Base-by-base conservation (phyloP, 768 basidiomycete species). In the Albatrellus ellisii region DNA sequence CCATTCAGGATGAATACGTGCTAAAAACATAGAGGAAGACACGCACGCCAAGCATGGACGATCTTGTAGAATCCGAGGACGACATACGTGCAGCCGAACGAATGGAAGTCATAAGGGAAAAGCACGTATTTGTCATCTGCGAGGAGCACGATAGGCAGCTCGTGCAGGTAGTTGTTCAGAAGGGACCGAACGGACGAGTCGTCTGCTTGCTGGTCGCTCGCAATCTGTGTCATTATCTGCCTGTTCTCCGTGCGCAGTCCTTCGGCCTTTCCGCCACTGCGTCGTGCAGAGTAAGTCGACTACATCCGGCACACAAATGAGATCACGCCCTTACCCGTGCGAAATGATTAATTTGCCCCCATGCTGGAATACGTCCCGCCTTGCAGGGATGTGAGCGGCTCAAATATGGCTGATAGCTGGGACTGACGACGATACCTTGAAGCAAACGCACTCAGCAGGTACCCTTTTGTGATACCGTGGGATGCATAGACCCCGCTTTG, bases 401-500 rank as follows among this genome's bases (percentile, higher is more conserved):
- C 39, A 48, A 29, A 41, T 35, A 25, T 42, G 40, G n/a, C 20
- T 25, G 11, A 42, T 26, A 17, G 15, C 14, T n/a, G 1, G 35
- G 21, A 26, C 18, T 5, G 40, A 8, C 24, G 40, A 28, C 57
- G 64, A 43, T 44, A 84, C 86, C 62, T 68, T 10, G 86, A 68
- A 4, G 80, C 67, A 56, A 75, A 81, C 10, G 68, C 82, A 18
- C 83, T 73, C 20, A 90, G 62, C 26, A 90, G 68, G 54, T 89
- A 90, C 2, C 87, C 86, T 54, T 73, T 78, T 14, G 71, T 81
- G 14, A 71, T 57, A 41, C 75, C 69, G 20, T 73, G 63, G 18
- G 59, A 56, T 39, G 68, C 73, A 56, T 88, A 88, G 4, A 90
- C 85, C 6, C 86, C 86, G 9, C 82, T 64, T 57, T 90, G 86